Conservation (phyloP, 208 protist genomes). For the Trypanosoma congolense region DNA sequence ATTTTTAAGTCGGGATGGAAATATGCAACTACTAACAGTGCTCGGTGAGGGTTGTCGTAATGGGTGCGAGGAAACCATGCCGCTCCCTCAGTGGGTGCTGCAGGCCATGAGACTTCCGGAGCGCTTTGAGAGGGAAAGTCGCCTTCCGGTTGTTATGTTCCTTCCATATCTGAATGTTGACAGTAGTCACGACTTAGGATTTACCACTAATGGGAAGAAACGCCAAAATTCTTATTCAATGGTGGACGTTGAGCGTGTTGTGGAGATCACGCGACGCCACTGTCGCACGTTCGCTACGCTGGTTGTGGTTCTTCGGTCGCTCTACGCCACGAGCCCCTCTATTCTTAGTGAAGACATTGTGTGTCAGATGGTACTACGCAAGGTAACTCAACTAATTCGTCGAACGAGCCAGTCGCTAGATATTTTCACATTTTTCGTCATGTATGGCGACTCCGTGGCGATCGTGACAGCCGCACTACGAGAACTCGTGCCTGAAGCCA, state of each 20-base stretch:
- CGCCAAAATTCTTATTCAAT: not conserved
- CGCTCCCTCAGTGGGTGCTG: conserved; percentile 20
- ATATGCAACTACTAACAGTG: not conserved
- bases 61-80: too few relatives aligned
- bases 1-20: conserved; percentile 2
- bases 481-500: conserved; percentile 17
- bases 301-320: conserved; percentile 8
- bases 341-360: conserved; percentile 11
- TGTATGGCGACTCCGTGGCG: conserved; percentile 16
- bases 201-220: not conserved
- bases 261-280: conserved; percentile 15
- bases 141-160: conserved; percentile 15
- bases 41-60: too few relatives aligned
- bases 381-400: conserved; percentile 20
- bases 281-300: conserved; percentile 28
- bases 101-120: conserved; percentile 9
- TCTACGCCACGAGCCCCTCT: conserved; percentile 2
- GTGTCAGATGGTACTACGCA: conserved; percentile 17
- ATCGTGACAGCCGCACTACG: conserved; percentile 10
- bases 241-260: not conserved
- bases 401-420: conserved; percentile 18
- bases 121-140: not conserved
- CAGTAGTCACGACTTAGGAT: not conserved
- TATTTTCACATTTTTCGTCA: conserved; percentile 22
- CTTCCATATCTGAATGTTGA: conserved; percentile 10